Evolutionary conservation across 2,329 filamentous ascomycete species (phyloP), one percentile per base, ranked within the genome.

Genomic region (Penicillium hordei): DNA sequence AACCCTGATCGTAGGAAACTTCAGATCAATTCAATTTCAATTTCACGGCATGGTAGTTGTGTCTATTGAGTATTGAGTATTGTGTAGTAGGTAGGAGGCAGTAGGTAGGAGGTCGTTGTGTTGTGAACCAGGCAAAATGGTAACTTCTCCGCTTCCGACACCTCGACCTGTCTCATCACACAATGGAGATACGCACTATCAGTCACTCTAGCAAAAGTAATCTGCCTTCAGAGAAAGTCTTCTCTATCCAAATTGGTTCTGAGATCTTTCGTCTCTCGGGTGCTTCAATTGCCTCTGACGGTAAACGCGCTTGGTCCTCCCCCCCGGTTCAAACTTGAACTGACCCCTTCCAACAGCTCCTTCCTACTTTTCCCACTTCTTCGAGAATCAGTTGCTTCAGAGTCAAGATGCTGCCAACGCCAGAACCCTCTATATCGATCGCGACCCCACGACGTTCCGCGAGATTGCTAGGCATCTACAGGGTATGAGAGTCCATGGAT

Each of bases 361-460:
- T 58, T 97, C 93, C 49, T 97, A 97, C 75, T 97, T 97, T 77
- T 96, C 93, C 21, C 89, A 91, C 66, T 97, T 94, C 79, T 97
- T 97, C 75, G 83, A 87, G 65, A 90, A 90, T 68, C 93, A 97
- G 76, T 76, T 97, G 40, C 83, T 84, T 57, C 78, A 81, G 65
- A 87, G 83, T 48, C 36, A 42, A 40, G 82, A 82, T 55, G 83
- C 83, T 55, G 75, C 76, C 42, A 79, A 77, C 52, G 76, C 96
- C 58, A 87, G 89, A 64, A 96, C 93, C 0, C 81, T 97, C 7
- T 97, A 97, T 76, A 97, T 97, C 69, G 93, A 97, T 75, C 89
- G 93, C 60, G 93, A 97, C 75, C 93, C 93, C 0, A 81, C 82
- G 15, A 97, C 92, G 0, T 97, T 97, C 73, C 84, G 83, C 68